phyloP scores from a whole-genome alignment of 805 yeast genomes.

The Wickerhamiella sergipiensis region DNA sequence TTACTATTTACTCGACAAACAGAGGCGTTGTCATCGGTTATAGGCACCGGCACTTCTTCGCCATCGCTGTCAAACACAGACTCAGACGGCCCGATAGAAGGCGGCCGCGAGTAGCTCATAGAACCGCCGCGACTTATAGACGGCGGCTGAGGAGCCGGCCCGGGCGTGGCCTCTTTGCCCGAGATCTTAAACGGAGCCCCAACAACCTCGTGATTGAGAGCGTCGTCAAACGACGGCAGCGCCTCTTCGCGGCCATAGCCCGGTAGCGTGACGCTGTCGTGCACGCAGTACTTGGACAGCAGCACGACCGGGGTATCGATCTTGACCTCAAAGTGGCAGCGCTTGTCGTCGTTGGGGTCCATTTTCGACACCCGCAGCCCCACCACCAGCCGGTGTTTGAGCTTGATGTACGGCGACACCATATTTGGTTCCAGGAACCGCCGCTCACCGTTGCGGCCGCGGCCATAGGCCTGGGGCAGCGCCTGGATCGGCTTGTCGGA shows the following conservation, averaged over 20 bases:
- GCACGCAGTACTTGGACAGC: conserved; percentile 18
- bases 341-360: conserved; percentile 4
- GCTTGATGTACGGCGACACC: conserved; percentile 15
- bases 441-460: conserved; percentile 17
- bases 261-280: conserved; percentile 22
- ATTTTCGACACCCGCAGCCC: conserved; percentile 16
- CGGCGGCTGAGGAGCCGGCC: background rate
- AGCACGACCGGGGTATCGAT: conserved; percentile 18
- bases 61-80: background rate
- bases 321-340: conserved; percentile 18
- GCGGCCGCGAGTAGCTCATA: background rate
- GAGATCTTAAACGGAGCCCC: conserved; percentile 7
- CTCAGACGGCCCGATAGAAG: background rate
- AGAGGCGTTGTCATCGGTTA: background rate
- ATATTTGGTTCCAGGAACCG: conserved; percentile 19
- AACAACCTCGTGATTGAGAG: conserved; percentile 15
- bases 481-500: conserved; percentile 9
- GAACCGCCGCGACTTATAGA: background rate
- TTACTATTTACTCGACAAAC: background rate
- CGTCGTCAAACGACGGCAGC: conserved; percentile 20
- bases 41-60: background rate
- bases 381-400: conserved; percentile 16
- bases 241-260: conserved; percentile 13
- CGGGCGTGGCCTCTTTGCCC: background rate
- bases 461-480: conserved; percentile 15